Evolutionary conservation across 129 eudicot species (phyloP), one percentile per base, ranked within the genome.

Genomic region (Deinandra increscens): DNA sequence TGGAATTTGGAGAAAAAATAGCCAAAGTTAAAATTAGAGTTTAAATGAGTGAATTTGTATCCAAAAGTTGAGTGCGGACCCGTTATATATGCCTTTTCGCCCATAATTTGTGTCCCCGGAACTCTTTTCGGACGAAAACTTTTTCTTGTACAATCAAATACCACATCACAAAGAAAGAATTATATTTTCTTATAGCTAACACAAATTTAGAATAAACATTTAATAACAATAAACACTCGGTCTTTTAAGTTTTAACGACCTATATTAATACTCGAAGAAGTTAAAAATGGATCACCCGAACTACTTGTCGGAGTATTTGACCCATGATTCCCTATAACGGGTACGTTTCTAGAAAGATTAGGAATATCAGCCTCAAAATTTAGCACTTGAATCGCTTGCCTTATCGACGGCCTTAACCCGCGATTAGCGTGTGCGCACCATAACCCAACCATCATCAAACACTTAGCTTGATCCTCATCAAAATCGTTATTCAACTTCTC

Each of bases 351-450:
- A 2, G 69, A 58, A 74, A 82, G 78, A 66, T 54, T 53, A 19
- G 83, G 83, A 56, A 82, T 13, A 4, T 48, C 44, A 15, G 83
- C 78, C 74, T 80, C 88, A 69, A 80, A 80, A 12, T 84, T 80
- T 33, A 80, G 78, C 17, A 76, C 85, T 54, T 80, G 84, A 69
- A 80, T 80, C 61, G 78, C 85, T 80, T 80, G 88, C 74, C 80
- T 73, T 54, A 80, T 80, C 8, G 85, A 76, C 0, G 88, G 85
- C 78, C 85, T 73, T 3, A 64, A 37, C 48, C 45, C 19, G 10
- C 72, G 49, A 72, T 84, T 73, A n/a, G 83, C 78, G 61, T 77
- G 85, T 39, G 80, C 84, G 66, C 88, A 84, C 82, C 85, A 84
- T 64, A 84, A 50, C 39, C 85, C 88, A 10, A 84, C 82, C 50